A percentile compares a stretch with the other conserved stretches of the same genome.
phyloP scores from a whole-genome alignment of 176 grass and related monocot species.

The Triticum urartu region DNA sequence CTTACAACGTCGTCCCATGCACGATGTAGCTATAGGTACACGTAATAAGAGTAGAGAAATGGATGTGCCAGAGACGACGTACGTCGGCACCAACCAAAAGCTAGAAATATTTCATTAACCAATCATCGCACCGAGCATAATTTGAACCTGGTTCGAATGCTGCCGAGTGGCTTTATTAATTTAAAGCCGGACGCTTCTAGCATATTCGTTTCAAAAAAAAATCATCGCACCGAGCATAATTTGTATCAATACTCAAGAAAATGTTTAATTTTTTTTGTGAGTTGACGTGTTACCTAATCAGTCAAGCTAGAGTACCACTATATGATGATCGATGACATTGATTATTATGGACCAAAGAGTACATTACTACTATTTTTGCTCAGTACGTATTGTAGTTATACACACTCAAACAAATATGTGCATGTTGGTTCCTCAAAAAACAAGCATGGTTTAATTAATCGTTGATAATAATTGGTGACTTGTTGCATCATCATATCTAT shows the following conservation, averaged over 20 bases:
- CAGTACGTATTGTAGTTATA: neutral
- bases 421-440: conserved; percentile 30
- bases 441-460: conserved; percentile 33
- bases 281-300: neutral
- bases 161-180: no score
- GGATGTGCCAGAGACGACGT: neutral
- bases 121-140: neutral
- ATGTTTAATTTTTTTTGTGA: no score
- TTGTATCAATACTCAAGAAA: no score
- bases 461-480: conserved; percentile 30
- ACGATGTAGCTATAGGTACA: neutral
- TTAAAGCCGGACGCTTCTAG: no score
- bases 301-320: conserved; percentile 21
- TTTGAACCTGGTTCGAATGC: no score
- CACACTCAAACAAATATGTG: neutral
- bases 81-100: neutral
- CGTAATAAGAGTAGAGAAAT: neutral
- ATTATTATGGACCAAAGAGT: neutral
- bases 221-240: neutral
- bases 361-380: neutral
- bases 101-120: neutral
- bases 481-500: conserved; percentile 43
- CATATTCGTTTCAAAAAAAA: neutral
- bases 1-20: neutral
- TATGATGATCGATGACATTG: neutral